Percentiles rank a stretch among this genome's conserved stretches.
Evolutionary conservation across 176 grass and related monocot genomes (phyloP).

Genomic region (Oryza punctata): DNA sequence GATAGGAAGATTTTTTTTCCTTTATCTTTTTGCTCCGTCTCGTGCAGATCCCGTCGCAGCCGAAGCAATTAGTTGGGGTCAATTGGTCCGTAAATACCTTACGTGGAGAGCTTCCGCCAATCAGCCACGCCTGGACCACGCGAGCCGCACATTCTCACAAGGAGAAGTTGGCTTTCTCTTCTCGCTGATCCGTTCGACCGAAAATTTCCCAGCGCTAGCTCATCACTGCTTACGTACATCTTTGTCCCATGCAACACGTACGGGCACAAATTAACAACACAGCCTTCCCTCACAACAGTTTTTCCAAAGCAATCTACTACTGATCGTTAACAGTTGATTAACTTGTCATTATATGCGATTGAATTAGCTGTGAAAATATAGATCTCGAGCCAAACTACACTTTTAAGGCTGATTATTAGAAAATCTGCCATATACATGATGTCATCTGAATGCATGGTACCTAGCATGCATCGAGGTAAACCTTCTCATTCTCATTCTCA

Average conservation of each 20-base stretch:
- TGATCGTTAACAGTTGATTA: background rate
- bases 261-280: background rate
- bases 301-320: background rate
- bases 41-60: background rate
- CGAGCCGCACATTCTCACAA: background rate
- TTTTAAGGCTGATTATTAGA: background rate
- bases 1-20: background rate
- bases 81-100: background rate
- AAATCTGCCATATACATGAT: background rate
- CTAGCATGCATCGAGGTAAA: background rate
- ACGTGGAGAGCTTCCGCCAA: background rate
- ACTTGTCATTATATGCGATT: background rate
- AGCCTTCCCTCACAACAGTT: background rate
- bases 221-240: conserved; percentile 55
- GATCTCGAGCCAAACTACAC: background rate
- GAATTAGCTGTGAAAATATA: background rate
- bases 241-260: conserved; percentile 6
- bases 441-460: background rate
- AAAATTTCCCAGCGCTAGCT: background rate
- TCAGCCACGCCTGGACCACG: background rate
- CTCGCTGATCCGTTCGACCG: background rate
- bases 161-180: background rate
- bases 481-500: no score
- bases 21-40: background rate
- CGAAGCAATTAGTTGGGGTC: background rate